phyloP scores from a whole-genome alignment of 306 rosid genomes.

The Vigna reflexopilosa region DNA sequence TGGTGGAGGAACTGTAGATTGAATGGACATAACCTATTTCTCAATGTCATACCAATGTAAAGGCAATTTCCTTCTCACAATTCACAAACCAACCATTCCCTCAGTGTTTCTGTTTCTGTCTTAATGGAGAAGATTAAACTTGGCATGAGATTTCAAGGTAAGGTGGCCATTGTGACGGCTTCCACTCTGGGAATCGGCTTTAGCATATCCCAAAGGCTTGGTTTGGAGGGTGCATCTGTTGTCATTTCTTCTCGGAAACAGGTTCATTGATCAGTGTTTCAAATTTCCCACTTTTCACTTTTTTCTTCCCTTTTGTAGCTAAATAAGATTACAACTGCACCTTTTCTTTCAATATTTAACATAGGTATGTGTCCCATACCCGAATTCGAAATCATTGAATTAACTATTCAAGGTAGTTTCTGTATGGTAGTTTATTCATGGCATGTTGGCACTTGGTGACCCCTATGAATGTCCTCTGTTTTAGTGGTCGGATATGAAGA shows the following conservation, averaged over 20 bases:
- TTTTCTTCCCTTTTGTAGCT: not conserved
- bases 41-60: too few species aligned
- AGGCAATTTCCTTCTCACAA: not conserved
- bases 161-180: constrained; percentile 88
- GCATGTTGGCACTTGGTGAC: not conserved
- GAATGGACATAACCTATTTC: constrained; percentile 4
- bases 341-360: too few species aligned
- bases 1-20: constrained; percentile 8
- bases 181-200: constrained; percentile 96
- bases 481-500: not conserved
- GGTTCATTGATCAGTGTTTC: constrained; percentile 47
- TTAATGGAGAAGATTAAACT: constrained; percentile 52
- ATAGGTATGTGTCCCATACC: too few species aligned
- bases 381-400: too few species aligned
- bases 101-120: not conserved
- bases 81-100: not conserved
- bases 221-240: constrained; percentile 87
- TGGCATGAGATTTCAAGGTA: constrained; percentile 70
- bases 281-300: not conserved
- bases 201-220: constrained; percentile 80
- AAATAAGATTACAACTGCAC: too few species aligned
- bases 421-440: constrained; percentile 13
- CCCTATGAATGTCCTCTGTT: not conserved
- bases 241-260: constrained; percentile 92
- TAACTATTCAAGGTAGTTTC: too few species aligned